Conservation (phyloP, 2,329 filamentous ascomycete species). For the Alternaria conjuncta region DNA sequence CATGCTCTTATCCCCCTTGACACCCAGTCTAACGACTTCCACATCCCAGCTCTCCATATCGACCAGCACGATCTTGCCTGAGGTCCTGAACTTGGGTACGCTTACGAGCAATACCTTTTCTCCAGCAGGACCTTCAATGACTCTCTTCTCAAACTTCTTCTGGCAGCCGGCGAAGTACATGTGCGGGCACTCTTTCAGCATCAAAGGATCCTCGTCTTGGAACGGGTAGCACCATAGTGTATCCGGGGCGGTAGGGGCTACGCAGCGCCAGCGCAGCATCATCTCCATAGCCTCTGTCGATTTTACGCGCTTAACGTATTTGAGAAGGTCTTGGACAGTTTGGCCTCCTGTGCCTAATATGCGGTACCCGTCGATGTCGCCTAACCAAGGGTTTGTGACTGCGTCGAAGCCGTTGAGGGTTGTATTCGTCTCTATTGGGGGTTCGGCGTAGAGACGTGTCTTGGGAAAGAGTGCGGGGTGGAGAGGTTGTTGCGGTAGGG, state of each 20-base stretch:
- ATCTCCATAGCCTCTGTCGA: slow-evolving; percentile 90
- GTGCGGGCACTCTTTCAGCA: slow-evolving; percentile 84
- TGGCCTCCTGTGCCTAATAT: slow-evolving; percentile 88
- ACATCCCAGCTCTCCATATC: slow-evolving; percentile 86
- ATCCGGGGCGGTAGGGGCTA: slow-evolving; percentile 92
- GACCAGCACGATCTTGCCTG: slow-evolving; percentile 79
- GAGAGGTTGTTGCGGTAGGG: slow-evolving; percentile 90
- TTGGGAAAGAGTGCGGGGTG: slow-evolving; percentile 90
- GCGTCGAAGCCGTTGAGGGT: slow-evolving; percentile 78
- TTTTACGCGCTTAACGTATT: slow-evolving; percentile 82
- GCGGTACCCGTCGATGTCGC: slow-evolving; percentile 87
- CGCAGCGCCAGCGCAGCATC: slow-evolving; percentile 89
- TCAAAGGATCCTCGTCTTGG: slow-evolving; percentile 90
- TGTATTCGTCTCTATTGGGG: slow-evolving; percentile 48
- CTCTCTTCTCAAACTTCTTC: slow-evolving; percentile 74
- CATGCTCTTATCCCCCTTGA: not conserved
- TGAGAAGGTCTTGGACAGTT: slow-evolving; percentile 91
- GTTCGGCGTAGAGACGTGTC: slow-evolving; percentile 70
- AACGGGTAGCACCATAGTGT: slow-evolving; percentile 97
- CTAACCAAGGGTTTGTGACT: slow-evolving; percentile 93
- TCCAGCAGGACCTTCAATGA: slow-evolving; percentile 69
- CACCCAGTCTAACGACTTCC: slow-evolving; percentile 61
- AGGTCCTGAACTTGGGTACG: slow-evolving; percentile 80
- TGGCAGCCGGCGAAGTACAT: slow-evolving; percentile 91
- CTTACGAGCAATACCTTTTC: slow-evolving; percentile 80